Conservation (phyloP, 2,329 filamentous ascomycete species). For the Tolypocladium nubicola region DNA sequence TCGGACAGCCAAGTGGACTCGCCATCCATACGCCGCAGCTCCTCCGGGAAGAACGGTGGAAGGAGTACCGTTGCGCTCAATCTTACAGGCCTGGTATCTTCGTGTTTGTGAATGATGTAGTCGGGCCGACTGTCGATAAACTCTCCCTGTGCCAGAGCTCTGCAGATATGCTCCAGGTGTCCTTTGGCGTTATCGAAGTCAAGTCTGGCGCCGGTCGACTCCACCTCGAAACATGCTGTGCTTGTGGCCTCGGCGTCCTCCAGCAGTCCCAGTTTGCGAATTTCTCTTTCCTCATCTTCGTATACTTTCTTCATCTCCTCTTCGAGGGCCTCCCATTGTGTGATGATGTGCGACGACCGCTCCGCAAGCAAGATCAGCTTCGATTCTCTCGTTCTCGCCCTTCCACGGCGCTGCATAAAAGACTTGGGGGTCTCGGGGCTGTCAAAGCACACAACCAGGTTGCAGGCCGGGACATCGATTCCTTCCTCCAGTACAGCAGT, state of each 20-base stretch:
- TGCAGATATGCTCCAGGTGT: conserved; percentile 80
- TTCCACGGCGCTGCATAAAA: conserved; percentile 47
- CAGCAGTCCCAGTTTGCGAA: conserved; percentile 30
- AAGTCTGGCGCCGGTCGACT: conserved; percentile 48
- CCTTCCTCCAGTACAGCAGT: conserved; percentile 59
- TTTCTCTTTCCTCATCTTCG: conserved; percentile 48
- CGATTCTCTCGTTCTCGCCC: conserved; percentile 40
- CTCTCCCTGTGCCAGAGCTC: conserved; percentile 41
- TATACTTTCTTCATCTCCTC: conserved; percentile 61
- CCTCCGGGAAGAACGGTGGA: conserved; percentile 55
- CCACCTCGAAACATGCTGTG: conserved; percentile 21
- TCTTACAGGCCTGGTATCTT: conserved; percentile 13
- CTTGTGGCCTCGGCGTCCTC: conserved; percentile 30
- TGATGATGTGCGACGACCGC: conserved; percentile 11
- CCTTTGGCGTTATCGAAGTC: conserved; percentile 61
- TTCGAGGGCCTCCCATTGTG: conserved; percentile 59
- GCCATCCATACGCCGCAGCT: conserved; percentile 15
- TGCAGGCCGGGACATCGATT: conserved; percentile 55
- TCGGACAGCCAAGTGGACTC: conserved; percentile 55
- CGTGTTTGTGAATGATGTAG: conserved; percentile 44
- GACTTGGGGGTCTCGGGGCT: conserved; percentile 38
- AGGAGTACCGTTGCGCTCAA: conserved; percentile 55
- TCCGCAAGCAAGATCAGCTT: conserved; percentile 36
- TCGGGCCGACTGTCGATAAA: conserved; percentile 58
- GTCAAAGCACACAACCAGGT: conserved; percentile 50